Base-by-base conservation (phyloP, 345 rosid genomes). In the Lenwebbia sp. region DNA sequence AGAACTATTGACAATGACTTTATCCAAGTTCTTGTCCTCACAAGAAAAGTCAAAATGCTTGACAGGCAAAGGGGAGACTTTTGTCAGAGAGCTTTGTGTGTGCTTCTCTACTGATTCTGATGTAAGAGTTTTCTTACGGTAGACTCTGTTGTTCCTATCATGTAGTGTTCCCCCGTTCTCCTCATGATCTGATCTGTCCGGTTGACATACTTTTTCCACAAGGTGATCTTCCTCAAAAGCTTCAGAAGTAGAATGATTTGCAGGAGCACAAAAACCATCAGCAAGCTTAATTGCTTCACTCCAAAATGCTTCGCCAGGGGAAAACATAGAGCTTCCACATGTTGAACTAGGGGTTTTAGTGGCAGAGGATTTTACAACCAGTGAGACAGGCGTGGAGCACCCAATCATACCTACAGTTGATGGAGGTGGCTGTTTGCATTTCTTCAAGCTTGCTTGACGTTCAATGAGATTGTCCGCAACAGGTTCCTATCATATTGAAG, bases 281-380 rank as follows among this genome's bases (percentile, higher is more conserved):
- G 97, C 99, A 90, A 97, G 88, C 89, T 92, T 92, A 90, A 97
- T 92, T 83, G 98, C 99, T 90, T 97, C 99, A 91, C 92, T 93
- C 99, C 99, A 97, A 89, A 97, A 97, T 86, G 95, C 93, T n/a
- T 97, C 99, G 85, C 99, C 99, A 14, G 99, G 99, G 62, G 99
- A 97, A 92, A 96, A 93, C 84, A 93, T 90, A 82, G 97, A 96
- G 92, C 95, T 97, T 90, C 99, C 96, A 87, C 92, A 89, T 86
- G 90, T 87, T 82, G 99, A 96, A 87, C 91, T 93, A 37, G 99
- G 98, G 82, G 98, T 96, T 84, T 86, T 89, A 78, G 83, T 84
- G 84, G 84, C 85, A 83, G 86, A 40, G 85, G 94, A 86, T 89
- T 90, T 94, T 82, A 90, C 55, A 86, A 86, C 54, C 19, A 90